Percentiles rank a stretch among this genome's conserved stretches.
These are phyloP conservation scores for Detonula confervacea DNA, from an alignment of 352 stramenopile genomes.

Conservation along the genomic window DNA sequence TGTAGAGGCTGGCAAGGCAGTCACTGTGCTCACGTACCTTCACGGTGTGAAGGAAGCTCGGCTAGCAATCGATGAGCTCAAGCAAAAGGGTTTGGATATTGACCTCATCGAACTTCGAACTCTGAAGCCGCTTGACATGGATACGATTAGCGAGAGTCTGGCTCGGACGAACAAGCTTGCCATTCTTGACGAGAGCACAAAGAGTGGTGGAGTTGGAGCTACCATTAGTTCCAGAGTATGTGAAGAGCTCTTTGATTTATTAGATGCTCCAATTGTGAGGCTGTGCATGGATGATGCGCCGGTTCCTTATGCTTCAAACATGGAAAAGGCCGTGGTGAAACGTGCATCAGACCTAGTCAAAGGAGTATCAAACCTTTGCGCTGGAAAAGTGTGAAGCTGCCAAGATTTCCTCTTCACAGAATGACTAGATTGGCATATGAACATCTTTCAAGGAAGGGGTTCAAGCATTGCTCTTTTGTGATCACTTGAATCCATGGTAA, in stretches of 20 bases:
- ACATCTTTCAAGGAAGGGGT: too few relatives aligned
- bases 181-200: conserved; percentile 89
- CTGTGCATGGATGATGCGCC: conserved; percentile 84
- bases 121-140: conserved; percentile 90
- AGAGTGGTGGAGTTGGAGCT: conserved; percentile 88
- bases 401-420: too few relatives aligned
- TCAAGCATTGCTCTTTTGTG: too few relatives aligned
- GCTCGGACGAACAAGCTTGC: conserved; percentile 86
- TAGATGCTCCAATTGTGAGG: conserved; percentile 73
- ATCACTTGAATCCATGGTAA: too few relatives aligned
- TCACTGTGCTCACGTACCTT: conserved; percentile 90
- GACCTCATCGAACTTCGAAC: conserved; percentile 90
- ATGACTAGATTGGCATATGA: too few relatives aligned
- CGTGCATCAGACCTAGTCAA: conserved; percentile 52
- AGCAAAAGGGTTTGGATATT: conserved; percentile 87
- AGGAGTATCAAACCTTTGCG: conserved; percentile 44
- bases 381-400: conserved; percentile 5
- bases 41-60: conserved; percentile 90
- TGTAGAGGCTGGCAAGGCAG: conserved; percentile 82
- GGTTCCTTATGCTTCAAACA: conserved; percentile 77
- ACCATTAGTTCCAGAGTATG: conserved; percentile 87
- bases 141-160: conserved; percentile 87
- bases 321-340: conserved; percentile 78
- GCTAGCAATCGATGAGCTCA: conserved; percentile 81
- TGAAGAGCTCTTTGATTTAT: conserved; percentile 75